Base-by-base conservation (phyloP, 352 stramenopile species). In the Blastocystis sp. region DNA sequence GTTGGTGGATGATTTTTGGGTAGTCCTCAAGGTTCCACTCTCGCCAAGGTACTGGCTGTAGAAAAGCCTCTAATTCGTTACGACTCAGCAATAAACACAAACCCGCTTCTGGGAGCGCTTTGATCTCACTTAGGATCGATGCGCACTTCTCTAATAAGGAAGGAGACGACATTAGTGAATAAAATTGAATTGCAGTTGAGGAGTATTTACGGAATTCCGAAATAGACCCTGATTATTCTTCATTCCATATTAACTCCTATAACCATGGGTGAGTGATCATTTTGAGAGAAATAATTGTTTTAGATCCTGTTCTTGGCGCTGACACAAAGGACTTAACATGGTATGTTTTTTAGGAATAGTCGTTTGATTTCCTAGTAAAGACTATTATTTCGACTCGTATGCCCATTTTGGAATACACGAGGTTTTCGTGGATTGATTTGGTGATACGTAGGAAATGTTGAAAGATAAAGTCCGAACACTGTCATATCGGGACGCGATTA, bases 311-410 rank as follows among this genome's bases (percentile, higher is more conserved):
- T 43, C 47, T 66, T 47, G 29, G 43, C 2, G 73, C 73, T 41
- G 73, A 84, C 26, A 68, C 73, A 68, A 84, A 84, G 53, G 73
- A 84, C 56, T 84, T 84, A 53, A 84, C 73, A 54, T 84, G 73
- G 73, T 84, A 84, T 29, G n/a, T 53, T 39, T 26, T 11, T 69
- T 39, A 29, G 26, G 0, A 3, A 8, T 37, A 26, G 15, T 45
- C 50, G 26, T 26, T 29, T 64, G 23, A 66, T 66, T 20, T 37
- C 94, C 90, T 73, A 96, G 94, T 91, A 97, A 97, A 91, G 95
- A 98, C 92, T 98, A 98, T 90, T 98, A 98, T 91, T 98, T 98
- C 92, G 95, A 98, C 92, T 98, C 95, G 69, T 98, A 98, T 91
- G 97, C 95, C 61, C 96, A 98, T 92, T 97, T 98, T 92, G 95